Conservation (phyloP, 164 flowering plant genomes). For the Piper betle region DNA sequence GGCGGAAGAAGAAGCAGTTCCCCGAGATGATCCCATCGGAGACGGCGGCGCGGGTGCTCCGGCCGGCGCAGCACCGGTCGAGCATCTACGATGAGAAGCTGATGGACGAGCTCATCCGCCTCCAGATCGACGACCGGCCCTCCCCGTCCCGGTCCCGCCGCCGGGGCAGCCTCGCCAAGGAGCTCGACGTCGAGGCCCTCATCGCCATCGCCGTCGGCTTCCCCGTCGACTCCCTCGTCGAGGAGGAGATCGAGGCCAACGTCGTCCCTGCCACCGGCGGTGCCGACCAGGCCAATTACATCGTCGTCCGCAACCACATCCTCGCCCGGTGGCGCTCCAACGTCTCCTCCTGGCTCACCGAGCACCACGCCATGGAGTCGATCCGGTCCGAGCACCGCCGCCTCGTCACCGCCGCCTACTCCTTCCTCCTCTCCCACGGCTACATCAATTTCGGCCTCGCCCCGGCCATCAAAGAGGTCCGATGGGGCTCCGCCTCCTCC, state of each 20-base stretch:
- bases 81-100: slow-evolving; percentile 21
- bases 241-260: slow-evolving; percentile 82
- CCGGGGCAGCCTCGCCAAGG: slow-evolving; percentile 48
- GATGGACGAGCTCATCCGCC: slow-evolving; percentile 23
- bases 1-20: slow-evolving; percentile 60
- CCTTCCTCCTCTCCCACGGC: slow-evolving; percentile 65
- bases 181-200: slow-evolving; percentile 66
- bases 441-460: slow-evolving; percentile 85
- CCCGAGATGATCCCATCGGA: slow-evolving; percentile 49
- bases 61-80: slow-evolving; percentile 29
- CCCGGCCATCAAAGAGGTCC: slow-evolving; percentile 41
- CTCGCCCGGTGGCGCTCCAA: slow-evolving; percentile 79
- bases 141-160: slow-evolving; percentile 34
- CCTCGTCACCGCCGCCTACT: slow-evolving; percentile 51
- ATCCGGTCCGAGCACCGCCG: slow-evolving; percentile 56
- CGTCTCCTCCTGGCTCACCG: slow-evolving; percentile 54
- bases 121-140: slow-evolving; percentile 30
- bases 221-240: slow-evolving; percentile 77
- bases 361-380: slow-evolving; percentile 55
- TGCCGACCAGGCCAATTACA: slow-evolving; percentile 65
- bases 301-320: slow-evolving; percentile 80
- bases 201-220: slow-evolving; percentile 89
- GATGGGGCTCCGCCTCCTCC: slow-evolving; percentile 24
- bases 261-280: slow-evolving; percentile 63
- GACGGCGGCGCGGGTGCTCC: slow-evolving; percentile 32